A percentile compares a stretch with the other conserved stretches of the same genome.
phyloP scores from a whole-genome alignment of 202 grass and related monocot genomes.

The Hordeum pubiflorum region DNA sequence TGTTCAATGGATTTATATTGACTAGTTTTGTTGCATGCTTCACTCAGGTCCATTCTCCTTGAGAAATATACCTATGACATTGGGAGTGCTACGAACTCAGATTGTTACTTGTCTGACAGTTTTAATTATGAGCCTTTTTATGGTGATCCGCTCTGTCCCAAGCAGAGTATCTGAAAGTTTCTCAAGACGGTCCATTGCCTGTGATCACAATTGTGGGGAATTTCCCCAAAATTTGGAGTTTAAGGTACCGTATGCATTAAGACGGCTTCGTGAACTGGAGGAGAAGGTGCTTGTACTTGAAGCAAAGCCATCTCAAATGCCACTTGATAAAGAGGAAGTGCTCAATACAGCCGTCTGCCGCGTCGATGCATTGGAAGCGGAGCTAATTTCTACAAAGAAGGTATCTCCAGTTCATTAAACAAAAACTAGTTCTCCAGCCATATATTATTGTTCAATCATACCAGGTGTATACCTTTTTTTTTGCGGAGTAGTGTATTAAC shows the following conservation, averaged over 20 bases:
- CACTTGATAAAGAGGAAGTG: constrained; percentile 74
- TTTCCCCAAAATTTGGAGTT: constrained; percentile 25
- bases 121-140: constrained; percentile 48
- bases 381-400: constrained; percentile 91
- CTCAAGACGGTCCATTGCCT: constrained; percentile 18
- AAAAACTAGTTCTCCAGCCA: neutral
- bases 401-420: constrained; percentile 26
- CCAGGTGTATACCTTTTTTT: neutral
- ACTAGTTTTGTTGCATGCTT: constrained; percentile 25
- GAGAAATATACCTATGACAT: constrained; percentile 9
- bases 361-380: constrained; percentile 83
- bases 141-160: constrained; percentile 41
- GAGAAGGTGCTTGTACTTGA: constrained; percentile 62
- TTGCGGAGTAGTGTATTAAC: neutral
- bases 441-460: neutral
- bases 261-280: constrained; percentile 60
- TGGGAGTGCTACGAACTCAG: constrained; percentile 33
- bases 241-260: constrained; percentile 40
- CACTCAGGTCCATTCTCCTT: constrained; percentile 36
- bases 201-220: constrained; percentile 23
- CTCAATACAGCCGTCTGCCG: constrained; percentile 50
- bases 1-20: constrained; percentile 4
- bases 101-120: constrained; percentile 42
- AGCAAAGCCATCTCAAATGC: constrained; percentile 72
- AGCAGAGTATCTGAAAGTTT: constrained; percentile 39